These are phyloP conservation scores for Pleurotus tuoliensis DNA, from an alignment of 768 basidiomycete species.

Conservation along the genomic window DNA sequence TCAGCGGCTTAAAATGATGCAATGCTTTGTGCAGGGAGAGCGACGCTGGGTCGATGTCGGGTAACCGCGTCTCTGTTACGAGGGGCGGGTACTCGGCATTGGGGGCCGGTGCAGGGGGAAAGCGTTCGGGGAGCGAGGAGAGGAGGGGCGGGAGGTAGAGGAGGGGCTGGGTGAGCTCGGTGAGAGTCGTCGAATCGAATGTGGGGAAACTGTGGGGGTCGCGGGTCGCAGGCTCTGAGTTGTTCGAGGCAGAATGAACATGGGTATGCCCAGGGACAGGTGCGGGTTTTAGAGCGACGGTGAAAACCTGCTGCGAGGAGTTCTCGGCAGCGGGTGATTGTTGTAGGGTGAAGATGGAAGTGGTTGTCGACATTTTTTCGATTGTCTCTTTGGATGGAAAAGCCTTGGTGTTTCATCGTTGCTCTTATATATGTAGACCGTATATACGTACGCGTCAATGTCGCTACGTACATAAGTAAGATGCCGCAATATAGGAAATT, in stretches of 20 bases:
- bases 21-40: slow-evolving; percentile 83
- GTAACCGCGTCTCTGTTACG: slow-evolving; percentile 71
- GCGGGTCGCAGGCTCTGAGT: slow-evolving; percentile 15
- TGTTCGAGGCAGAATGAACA: not conserved
- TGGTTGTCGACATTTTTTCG: not conserved
- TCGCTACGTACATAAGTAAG: not conserved
- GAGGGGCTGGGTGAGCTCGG: slow-evolving; percentile 42
- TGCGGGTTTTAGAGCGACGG: slow-evolving; percentile 1
- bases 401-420: too few relatives aligned
- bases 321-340: not conserved
- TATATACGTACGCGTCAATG: too few relatives aligned
- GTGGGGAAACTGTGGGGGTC: slow-evolving; percentile 56
- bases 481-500: not conserved
- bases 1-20: slow-evolving; percentile 66
- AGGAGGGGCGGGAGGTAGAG: slow-evolving; percentile 85
- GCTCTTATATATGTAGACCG: too few relatives aligned
- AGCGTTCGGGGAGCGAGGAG: slow-evolving; percentile 60
- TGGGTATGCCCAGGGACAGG: not conserved
- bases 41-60: slow-evolving; percentile 82
- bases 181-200: slow-evolving; percentile 37
- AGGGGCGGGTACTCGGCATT: slow-evolving; percentile 37
- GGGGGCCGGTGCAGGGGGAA: slow-evolving; percentile 23
- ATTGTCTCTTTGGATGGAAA: too few relatives aligned
- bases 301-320: not conserved
- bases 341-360: too few relatives aligned